Percentiles rank a stretch among this genome's conserved stretches.
Evolutionary conservation across 768 basidiomycete genomes (phyloP).

Genomic region (Strobilomyces confusus): DNA sequence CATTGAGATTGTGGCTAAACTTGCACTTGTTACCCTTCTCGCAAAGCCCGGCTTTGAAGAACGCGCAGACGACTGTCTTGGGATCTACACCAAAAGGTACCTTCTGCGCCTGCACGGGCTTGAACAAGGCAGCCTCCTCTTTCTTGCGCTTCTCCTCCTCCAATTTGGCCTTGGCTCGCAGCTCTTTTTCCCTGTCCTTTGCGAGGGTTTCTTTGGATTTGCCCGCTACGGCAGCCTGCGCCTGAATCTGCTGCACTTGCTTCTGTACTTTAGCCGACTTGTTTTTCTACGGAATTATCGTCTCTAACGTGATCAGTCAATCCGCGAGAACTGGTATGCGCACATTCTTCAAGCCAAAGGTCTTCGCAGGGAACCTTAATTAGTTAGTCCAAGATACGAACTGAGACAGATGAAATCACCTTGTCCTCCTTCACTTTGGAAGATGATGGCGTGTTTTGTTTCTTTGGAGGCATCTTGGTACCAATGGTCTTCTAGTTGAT

Average conservation of each 20-base stretch:
- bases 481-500: neutral
- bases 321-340: conserved; percentile 26
- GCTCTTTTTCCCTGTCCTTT: conserved; percentile 81
- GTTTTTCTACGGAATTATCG: conserved; percentile 63
- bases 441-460: conserved; percentile 51
- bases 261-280: conserved; percentile 92
- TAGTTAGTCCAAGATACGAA: conserved; percentile 22
- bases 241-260: conserved; percentile 74
- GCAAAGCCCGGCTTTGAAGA: conserved; percentile 88
- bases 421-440: conserved; percentile 82
- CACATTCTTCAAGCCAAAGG: conserved; percentile 87
- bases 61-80: conserved; percentile 89
- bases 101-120: conserved; percentile 77
- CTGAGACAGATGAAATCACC: conserved; percentile 39
- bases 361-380: conserved; percentile 44
- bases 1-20: conserved; percentile 90
- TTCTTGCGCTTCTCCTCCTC: conserved; percentile 83
- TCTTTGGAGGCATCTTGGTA: conserved; percentile 74
- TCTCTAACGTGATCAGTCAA: conserved; percentile 7
- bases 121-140: conserved; percentile 81
- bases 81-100: conserved; percentile 96
- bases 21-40: conserved; percentile 96
- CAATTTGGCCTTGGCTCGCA: conserved; percentile 67
- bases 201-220: conserved; percentile 77
- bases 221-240: conserved; percentile 67